phyloP scores from a whole-genome alignment of 2,329 filamentous ascomycete species.

The Calonectria hongkongensis region DNA sequence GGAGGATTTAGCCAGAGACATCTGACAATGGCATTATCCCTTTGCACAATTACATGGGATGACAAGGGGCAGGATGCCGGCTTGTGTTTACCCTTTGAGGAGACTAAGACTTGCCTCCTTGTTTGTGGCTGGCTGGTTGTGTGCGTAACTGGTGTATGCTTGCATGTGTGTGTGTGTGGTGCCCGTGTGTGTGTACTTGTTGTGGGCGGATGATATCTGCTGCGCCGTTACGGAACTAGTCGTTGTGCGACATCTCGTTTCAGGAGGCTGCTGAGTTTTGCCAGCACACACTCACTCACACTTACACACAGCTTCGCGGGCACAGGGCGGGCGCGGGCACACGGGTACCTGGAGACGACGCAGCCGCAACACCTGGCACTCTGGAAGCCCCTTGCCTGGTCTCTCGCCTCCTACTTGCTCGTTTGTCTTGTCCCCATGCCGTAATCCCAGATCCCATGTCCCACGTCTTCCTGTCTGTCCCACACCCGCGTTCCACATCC shows the following conservation, averaged over 20 bases:
- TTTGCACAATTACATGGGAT: neutral
- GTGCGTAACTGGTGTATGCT: constrained; percentile 12
- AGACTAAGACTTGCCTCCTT: constrained; percentile 7
- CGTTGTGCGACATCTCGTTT: constrained; percentile 47
- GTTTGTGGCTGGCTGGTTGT: constrained; percentile 22
- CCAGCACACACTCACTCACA: constrained; percentile 37
- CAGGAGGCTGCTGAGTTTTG: constrained; percentile 42
- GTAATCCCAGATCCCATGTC: constrained; percentile 28
- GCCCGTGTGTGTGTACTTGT: constrained; percentile 2
- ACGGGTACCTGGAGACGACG: constrained; percentile 28
- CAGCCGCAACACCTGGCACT: constrained; percentile 32
- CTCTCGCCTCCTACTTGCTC: constrained; percentile 29
- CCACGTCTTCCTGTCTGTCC: constrained; percentile 21
- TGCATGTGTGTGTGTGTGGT: constrained; percentile 13
- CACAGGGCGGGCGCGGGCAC: neutral
- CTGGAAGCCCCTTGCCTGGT: constrained; percentile 32
- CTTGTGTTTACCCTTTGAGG: neutral
- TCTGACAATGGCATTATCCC: constrained; percentile 13
- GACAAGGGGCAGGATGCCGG: neutral
- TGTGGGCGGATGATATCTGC: constrained; percentile 28
- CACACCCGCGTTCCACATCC: constrained; percentile 29
- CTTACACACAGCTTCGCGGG: constrained; percentile 29
- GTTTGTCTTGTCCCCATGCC: constrained; percentile 27
- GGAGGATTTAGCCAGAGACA: constrained; percentile 18
- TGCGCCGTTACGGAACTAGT: constrained; percentile 32